Conservation (phyloP, 176 grass and related monocot genomes). For the Raddia guianensis region DNA sequence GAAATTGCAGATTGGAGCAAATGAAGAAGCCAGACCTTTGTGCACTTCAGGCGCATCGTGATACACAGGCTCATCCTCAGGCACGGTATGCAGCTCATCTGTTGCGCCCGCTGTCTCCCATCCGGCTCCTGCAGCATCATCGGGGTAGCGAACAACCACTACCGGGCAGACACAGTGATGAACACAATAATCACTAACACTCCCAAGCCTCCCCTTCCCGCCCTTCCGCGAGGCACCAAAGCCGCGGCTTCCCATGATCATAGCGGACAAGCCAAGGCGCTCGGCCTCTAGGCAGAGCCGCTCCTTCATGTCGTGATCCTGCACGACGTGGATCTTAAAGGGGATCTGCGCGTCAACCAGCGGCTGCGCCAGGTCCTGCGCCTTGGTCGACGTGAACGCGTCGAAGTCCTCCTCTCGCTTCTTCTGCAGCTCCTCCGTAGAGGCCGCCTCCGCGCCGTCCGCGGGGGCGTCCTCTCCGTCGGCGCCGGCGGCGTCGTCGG, state of each 20-base stretch:
- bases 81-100: slow-evolving; percentile 57
- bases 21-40: slow-evolving; percentile 46
- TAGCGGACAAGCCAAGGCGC: slow-evolving; percentile 69
- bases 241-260: slow-evolving; percentile 93
- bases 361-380: slow-evolving; percentile 77
- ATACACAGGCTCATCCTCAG: slow-evolving; percentile 70
- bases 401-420: slow-evolving; percentile 90
- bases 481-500: slow-evolving; percentile 7
- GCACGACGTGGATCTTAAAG: slow-evolving; percentile 88
- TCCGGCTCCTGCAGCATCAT: slow-evolving; percentile 47
- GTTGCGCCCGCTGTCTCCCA: slow-evolving; percentile 32
- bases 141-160: slow-evolving; percentile 81
- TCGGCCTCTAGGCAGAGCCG: slow-evolving; percentile 88
- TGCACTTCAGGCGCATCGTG: slow-evolving; percentile 63
- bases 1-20: background rate
- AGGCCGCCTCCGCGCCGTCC: background rate
- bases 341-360: slow-evolving; percentile 79
- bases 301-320: slow-evolving; percentile 99
- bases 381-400: slow-evolving; percentile 75
- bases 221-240: slow-evolving; percentile 74
- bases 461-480: slow-evolving; percentile 4
- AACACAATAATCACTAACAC: slow-evolving; percentile 91
- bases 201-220: slow-evolving; percentile 77
- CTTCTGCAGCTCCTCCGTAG: slow-evolving; percentile 58
- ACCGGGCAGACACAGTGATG: slow-evolving; percentile 93